phyloP scores from a whole-genome alignment of 2,329 filamentous ascomycete species.

The Alternaria arbusti region DNA sequence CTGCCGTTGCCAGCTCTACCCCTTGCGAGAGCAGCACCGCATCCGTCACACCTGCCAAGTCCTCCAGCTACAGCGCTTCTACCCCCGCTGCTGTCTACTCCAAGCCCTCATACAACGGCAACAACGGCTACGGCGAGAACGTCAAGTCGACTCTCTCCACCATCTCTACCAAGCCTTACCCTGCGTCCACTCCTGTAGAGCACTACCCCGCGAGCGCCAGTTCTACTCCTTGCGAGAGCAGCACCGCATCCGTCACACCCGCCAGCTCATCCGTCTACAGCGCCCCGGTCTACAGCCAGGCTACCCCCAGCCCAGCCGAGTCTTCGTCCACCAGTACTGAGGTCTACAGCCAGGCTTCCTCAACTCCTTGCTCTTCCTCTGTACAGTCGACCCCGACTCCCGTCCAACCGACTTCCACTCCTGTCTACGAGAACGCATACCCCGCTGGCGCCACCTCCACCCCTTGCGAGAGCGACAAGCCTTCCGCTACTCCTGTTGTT shows the following conservation, averaged over 20 bases:
- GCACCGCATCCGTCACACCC: neutral
- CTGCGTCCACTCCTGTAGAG: neutral
- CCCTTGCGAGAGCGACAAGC: constrained; percentile 18
- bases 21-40: constrained; percentile 10
- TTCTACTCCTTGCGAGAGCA: constrained; percentile 5
- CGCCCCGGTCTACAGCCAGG: neutral
- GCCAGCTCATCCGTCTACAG: neutral
- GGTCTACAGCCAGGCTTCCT: neutral
- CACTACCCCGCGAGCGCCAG: neutral
- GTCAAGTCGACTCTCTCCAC: constrained; percentile 3
- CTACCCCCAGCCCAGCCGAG: neutral
- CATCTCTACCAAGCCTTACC: neutral
- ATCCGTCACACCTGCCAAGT: neutral
- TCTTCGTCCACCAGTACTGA: neutral
- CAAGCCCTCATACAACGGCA: constrained; percentile 5
- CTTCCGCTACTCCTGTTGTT: constrained; percentile 5
- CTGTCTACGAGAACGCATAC: constrained; percentile 5
- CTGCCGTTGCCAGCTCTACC: neutral
- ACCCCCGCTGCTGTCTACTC: constrained; percentile 1
- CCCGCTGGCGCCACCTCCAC: constrained; percentile 12
- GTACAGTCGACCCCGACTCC: neutral
- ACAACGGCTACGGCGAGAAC: neutral
- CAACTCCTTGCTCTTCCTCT: neutral
- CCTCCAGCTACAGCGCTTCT: constrained; percentile 1
- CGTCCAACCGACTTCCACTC: neutral